These are phyloP conservation scores for Hyaloscypha finlandica DNA, from an alignment of 495 filamentous ascomycete genomes.

Conservation along the genomic window DNA sequence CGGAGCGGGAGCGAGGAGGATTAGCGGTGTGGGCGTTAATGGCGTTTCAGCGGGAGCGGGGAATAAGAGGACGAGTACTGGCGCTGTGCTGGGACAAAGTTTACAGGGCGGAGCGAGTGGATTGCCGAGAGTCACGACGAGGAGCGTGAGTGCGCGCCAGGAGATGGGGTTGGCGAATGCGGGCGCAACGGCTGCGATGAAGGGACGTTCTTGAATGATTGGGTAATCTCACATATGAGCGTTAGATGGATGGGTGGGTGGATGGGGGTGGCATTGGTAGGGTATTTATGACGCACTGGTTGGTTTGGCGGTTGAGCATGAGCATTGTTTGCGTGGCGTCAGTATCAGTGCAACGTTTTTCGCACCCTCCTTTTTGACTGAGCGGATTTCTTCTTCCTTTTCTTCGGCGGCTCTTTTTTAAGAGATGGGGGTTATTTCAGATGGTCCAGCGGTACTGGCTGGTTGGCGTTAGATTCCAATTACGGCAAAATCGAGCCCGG, in stretches of 20 bases:
- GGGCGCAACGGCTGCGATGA: slow-evolving; percentile 56
- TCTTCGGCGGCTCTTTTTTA: neutral
- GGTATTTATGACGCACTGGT: neutral
- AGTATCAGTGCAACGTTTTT: neutral
- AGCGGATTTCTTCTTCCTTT: neutral
- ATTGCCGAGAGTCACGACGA: slow-evolving; percentile 50
- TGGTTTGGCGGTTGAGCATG: neutral
- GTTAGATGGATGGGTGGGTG: neutral
- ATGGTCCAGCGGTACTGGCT: neutral
- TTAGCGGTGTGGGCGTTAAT: slow-evolving; percentile 23
- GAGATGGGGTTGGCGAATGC: slow-evolving; percentile 54
- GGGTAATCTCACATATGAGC: slow-evolving; percentile 10
- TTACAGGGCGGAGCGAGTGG: slow-evolving; percentile 38
- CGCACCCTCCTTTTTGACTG: neutral
- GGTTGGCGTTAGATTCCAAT: neutral
- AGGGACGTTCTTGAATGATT: slow-evolving; percentile 43
- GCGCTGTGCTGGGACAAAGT: slow-evolving; percentile 25
- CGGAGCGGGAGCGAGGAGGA: slow-evolving; percentile 7
- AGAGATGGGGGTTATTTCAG: no score
- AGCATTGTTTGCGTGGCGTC: slow-evolving; percentile 6
- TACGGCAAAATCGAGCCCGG: no score
- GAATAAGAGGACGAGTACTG: slow-evolving; percentile 50
- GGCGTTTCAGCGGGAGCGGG: slow-evolving; percentile 16
- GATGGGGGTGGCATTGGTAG: neutral
- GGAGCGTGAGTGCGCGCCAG: slow-evolving; percentile 51